Conservation (phyloP, 805 yeast genomes). For the Wickerhamomyces bisporus region DNA sequence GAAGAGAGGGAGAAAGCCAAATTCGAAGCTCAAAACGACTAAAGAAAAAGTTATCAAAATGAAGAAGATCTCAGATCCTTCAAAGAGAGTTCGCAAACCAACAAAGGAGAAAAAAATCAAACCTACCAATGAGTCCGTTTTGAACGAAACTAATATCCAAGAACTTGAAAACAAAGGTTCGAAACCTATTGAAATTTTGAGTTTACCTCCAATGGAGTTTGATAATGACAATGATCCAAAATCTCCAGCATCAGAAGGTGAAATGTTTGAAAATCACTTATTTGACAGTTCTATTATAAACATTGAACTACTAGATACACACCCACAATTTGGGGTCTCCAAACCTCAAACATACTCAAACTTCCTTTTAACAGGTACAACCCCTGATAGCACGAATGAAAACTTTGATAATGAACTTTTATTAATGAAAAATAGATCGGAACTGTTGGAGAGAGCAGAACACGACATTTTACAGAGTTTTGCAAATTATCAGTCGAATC, state of each 20-base stretch:
- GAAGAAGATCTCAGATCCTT: background rate
- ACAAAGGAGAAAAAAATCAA: background rate
- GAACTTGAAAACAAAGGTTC: background rate
- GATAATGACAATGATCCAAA: background rate
- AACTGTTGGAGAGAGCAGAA: background rate
- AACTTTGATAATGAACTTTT: slow-evolving; percentile 1
- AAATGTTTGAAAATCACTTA: slow-evolving; percentile 6
- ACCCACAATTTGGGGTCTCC: background rate
- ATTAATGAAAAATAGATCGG: background rate
- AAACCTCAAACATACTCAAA: background rate
- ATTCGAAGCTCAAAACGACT: background rate
- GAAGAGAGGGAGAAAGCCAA: slow-evolving; percentile 9
- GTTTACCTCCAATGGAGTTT: background rate
- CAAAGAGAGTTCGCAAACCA: background rate
- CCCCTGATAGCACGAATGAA: background rate
- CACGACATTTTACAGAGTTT: background rate
- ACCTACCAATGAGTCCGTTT: background rate
- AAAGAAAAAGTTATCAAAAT: background rate
- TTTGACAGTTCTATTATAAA: slow-evolving; percentile 10
- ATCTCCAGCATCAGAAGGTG: slow-evolving; percentile 4
- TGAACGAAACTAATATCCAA: background rate
- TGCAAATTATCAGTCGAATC: slow-evolving; percentile 5
- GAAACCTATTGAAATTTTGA: background rate
- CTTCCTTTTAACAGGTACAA: background rate
- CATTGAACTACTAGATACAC: slow-evolving; percentile 4